Base-by-base conservation (phyloP, 2,329 filamentous ascomycete genomes). In the Aspergillus sojae region DNA sequence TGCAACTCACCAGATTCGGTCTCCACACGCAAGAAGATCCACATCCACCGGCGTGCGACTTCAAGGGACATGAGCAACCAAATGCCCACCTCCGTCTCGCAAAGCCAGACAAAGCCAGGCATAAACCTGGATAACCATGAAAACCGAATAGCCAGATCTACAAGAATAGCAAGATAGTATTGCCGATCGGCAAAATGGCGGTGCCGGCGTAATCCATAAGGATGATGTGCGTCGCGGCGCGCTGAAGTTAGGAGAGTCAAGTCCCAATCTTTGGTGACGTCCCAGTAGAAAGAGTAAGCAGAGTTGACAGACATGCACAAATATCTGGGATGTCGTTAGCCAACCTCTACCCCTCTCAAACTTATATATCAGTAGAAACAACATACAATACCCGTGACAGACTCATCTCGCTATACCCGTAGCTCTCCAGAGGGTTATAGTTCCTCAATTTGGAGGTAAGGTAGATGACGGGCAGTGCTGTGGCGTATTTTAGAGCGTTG, bases 231-330 rank as follows among this genome's bases (percentile, higher is more conserved):
- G 12, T 85, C 83, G 67, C 83, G 83, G 66, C 90, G 86, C 65
- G 81, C 76, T 1, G 83, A 76, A 3, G 90, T 87, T 74, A 98
- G 91, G 16, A 98, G 84, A 0, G 91, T 92, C 66, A 99, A 84
- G 74, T 98, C 95, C 95, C 95, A 99, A 82, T 99, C 95, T 81
- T 94, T 95, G 61, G 92, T 86, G 34, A 98, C 89, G 73, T 99
- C 95, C 95, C 95, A 99, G 83, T 95, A 99, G 82, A 98, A 98
- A n/a, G 91, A 93, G 80, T 97, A 99, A 52, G 91, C 83, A 16
- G 92, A 96, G 78, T 99, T 97, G 71, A 95, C 74, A 39, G 93
- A 81, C 34, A 92, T 91, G 50, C 90, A 90, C 41, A 85, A 79
- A 34, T 96, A 81, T 89, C 92, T 95, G 55, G 14, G 39, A 30